Evolutionary conservation across 2,329 filamentous ascomycete genomes (phyloP).

Genomic region (Fusarium sp.): DNA sequence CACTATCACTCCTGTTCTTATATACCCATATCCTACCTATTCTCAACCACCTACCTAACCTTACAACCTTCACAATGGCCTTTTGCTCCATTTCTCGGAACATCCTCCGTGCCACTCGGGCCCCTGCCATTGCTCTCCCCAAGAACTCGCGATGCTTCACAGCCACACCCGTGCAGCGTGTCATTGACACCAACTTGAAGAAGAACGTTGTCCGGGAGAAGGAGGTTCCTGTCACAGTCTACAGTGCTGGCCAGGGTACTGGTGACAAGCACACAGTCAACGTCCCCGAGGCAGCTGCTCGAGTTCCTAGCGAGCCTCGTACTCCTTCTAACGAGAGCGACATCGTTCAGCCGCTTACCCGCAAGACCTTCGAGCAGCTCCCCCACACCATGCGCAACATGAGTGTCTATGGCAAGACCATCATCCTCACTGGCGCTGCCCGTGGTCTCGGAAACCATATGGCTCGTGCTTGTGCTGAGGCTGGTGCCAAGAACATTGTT

Average conservation of each 20-base stretch:
- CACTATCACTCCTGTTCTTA: background rate
- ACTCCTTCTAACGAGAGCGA: constrained; percentile 56
- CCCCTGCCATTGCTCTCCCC: constrained; percentile 42
- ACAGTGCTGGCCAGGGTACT: constrained; percentile 57
- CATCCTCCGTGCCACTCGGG: constrained; percentile 49
- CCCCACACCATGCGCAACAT: constrained; percentile 75
- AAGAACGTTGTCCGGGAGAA: constrained; percentile 66
- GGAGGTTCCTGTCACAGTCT: constrained; percentile 67
- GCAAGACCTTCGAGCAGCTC: constrained; percentile 65
- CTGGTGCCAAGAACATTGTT: constrained; percentile 76
- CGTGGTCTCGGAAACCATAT: constrained; percentile 83
- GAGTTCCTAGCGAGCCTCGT: constrained; percentile 55
- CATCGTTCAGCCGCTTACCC: constrained; percentile 61
- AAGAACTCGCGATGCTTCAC: constrained; percentile 49
- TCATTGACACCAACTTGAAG: constrained; percentile 56
- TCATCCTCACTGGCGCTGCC: constrained; percentile 79
- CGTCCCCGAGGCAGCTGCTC: constrained; percentile 56
- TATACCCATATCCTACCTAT: constrained; percentile 1
- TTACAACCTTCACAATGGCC: constrained; percentile 47
- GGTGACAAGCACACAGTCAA: constrained; percentile 66
- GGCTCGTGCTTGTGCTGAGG: constrained; percentile 80
- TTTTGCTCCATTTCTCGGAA: constrained; percentile 47
- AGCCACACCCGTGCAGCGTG: constrained; percentile 44
- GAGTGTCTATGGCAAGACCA: constrained; percentile 75
- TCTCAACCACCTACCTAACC: constrained; percentile 3